Percentiles rank a stretch among this genome's conserved stretches.
Conservation (phyloP, 2,329 filamentous ascomycete genomes). For the Capronia epimyces region DNA sequence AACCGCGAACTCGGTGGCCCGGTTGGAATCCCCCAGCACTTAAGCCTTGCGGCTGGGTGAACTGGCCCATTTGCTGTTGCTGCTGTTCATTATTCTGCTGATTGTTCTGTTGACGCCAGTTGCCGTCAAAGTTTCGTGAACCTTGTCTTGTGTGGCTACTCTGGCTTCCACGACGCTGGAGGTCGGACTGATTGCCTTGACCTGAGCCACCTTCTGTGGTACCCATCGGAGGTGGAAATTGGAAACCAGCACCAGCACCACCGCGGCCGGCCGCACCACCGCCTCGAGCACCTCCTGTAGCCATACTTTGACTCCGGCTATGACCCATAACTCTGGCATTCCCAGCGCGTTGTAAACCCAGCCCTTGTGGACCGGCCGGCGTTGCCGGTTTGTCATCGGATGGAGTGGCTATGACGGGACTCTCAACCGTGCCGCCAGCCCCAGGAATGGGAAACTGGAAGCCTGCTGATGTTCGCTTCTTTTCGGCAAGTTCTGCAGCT, state of each 20-base stretch:
- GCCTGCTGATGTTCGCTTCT: slow-evolving; percentile 86
- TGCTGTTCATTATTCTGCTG: slow-evolving; percentile 44
- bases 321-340: slow-evolving; percentile 81
- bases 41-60: slow-evolving; percentile 65
- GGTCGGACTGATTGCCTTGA: slow-evolving; percentile 52
- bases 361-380: slow-evolving; percentile 55
- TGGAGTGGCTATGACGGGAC: slow-evolving; percentile 46
- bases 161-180: slow-evolving; percentile 68
- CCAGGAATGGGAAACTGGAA: slow-evolving; percentile 89
- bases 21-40: slow-evolving; percentile 77
- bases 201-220: slow-evolving; percentile 48
- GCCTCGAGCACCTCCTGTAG: slow-evolving; percentile 61
- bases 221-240: slow-evolving; percentile 56
- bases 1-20: slow-evolving; percentile 75
- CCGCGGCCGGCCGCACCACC: slow-evolving; percentile 57
- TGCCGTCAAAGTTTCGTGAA: slow-evolving; percentile 94
- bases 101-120: slow-evolving; percentile 81
- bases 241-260: slow-evolving; percentile 54
- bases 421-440: slow-evolving; percentile 50
- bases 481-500: slow-evolving; percentile 91
- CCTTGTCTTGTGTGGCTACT: slow-evolving; percentile 70
- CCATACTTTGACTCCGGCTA: slow-evolving; percentile 46
- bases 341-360: slow-evolving; percentile 62
- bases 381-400: slow-evolving; percentile 32
- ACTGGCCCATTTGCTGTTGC: slow-evolving; percentile 55